A percentile compares a stretch with the other conserved stretches of the same genome.
These are phyloP conservation scores for Claviceps cyperi DNA, from an alignment of 2,329 filamentous ascomycete species.

Conservation along the genomic window DNA sequence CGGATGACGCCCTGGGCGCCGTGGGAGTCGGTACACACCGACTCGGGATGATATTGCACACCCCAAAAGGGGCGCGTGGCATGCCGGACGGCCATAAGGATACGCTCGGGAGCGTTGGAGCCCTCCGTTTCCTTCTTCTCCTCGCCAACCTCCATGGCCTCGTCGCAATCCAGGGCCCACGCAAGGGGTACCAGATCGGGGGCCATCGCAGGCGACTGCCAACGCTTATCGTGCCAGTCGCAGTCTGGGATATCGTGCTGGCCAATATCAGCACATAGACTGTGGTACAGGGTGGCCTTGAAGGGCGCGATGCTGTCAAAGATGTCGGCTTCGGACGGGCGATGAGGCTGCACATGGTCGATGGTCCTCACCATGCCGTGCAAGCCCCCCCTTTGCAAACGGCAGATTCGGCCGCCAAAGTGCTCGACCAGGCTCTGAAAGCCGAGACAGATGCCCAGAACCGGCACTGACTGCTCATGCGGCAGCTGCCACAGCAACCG, in stretches of 20 bases:
- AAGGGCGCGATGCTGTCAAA: slow-evolving; percentile 48
- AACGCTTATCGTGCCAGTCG: slow-evolving; percentile 25
- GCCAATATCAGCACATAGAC: slow-evolving; percentile 40
- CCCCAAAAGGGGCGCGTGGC: slow-evolving; percentile 62
- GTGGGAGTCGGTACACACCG: slow-evolving; percentile 59
- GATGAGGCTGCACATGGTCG: slow-evolving; percentile 28
- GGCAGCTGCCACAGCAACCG: slow-evolving; percentile 56
- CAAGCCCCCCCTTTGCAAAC: slow-evolving; percentile 54
- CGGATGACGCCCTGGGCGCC: slow-evolving; percentile 48
- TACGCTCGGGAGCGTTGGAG: slow-evolving; percentile 24
- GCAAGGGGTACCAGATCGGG: slow-evolving; percentile 42
- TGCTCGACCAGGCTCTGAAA: slow-evolving; percentile 68
- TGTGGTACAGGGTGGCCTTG: slow-evolving; percentile 65
- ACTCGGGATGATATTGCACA: slow-evolving; percentile 84
- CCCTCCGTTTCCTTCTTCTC: not conserved
- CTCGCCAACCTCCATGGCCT: slow-evolving; percentile 22
- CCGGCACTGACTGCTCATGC: slow-evolving; percentile 48
- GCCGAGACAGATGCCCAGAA: slow-evolving; percentile 78
- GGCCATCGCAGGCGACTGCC: slow-evolving; percentile 21
- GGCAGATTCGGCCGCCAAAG: slow-evolving; percentile 51
- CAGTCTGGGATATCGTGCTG: slow-evolving; percentile 24
- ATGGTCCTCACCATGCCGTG: slow-evolving; percentile 70
- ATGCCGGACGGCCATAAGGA: slow-evolving; percentile 70
- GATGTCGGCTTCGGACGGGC: slow-evolving; percentile 32
- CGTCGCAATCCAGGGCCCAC: slow-evolving; percentile 32